Base-by-base conservation (phyloP, 306 rosid genomes). In the Quercus mongolica region DNA sequence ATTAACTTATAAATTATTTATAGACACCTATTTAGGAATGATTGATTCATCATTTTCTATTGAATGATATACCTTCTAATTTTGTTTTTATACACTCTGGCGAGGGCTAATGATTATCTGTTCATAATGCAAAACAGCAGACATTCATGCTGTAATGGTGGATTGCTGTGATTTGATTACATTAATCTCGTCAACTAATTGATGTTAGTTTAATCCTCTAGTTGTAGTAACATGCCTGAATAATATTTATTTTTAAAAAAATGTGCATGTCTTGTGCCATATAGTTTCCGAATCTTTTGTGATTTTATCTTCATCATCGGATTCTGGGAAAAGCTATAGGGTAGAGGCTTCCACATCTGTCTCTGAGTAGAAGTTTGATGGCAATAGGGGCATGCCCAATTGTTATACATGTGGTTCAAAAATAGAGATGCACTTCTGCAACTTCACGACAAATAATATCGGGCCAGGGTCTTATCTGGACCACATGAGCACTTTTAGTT, bases 161-260 rank as follows among this genome's bases (percentile, higher is more conserved):
- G 57, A 41, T 21, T 78, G 3, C 49, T 69, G 81, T 69, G 46
- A 70, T 56, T 57, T 56, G 58, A 70, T 78, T 70, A 56, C 0
- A 79, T 71, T 59, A 79, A 79, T 72, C 44, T 49, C 56, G 82
- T 78, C 76, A 57, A 78, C 75, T 71, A 44, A 41, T 38, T 15
- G 33, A 20, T 58, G 10, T 28, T 46, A 15, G 54, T 57, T 10
- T 18, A 70, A 41, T 78, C 41, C 61, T 70, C 26, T 61, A 6
- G 20, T 49, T 41, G 5, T 18, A 15, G 41, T 71, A 61, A 33
- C 51, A 33, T 67, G 51, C 8, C 21, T 18, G 77, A 77, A 79
- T 72, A 62, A 10, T 49, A 49, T 49, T 2, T 38, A 21, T 35
- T 31, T 30, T 4, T 0, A 30, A 30, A 72, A 30, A 30, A 72